Evolutionary conservation across 768 basidiomycete species (phyloP).

Genomic region (Amanita exitialis): DNA sequence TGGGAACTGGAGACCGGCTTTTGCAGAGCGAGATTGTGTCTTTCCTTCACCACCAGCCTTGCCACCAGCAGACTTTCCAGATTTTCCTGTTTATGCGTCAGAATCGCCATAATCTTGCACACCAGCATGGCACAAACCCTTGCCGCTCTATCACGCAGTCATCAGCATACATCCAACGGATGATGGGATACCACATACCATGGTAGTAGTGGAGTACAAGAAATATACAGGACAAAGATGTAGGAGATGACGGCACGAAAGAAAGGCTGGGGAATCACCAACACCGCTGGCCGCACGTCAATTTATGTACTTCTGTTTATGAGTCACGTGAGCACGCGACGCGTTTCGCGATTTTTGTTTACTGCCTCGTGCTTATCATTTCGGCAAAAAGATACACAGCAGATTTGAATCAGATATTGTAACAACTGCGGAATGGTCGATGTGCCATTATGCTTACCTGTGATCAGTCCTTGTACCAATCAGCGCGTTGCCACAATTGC

Average conservation of each 20-base stretch:
- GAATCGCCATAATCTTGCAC: not conserved
- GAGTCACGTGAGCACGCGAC: conserved; percentile 19
- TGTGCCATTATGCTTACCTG: too few relatives aligned
- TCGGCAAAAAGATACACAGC: too few relatives aligned
- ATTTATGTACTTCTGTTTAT: conserved; percentile 25
- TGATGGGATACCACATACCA: conserved; percentile 13
- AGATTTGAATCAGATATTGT: too few relatives aligned
- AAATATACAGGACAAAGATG: conserved; percentile 10
- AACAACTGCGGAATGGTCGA: too few relatives aligned
- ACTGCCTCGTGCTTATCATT: not conserved
- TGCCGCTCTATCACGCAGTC: conserved; percentile 22
- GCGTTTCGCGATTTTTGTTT: conserved; percentile 3
- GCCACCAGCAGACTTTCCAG: conserved; percentile 66
- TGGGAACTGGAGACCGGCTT: conserved; percentile 77
- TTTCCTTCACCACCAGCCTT: conserved; percentile 46
- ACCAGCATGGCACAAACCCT: conserved; percentile 17
- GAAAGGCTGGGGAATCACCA: conserved; percentile 24
- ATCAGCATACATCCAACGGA: not conserved
- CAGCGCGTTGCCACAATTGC: too few relatives aligned
- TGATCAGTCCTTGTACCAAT: too few relatives aligned
- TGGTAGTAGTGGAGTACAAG: conserved; percentile 14
- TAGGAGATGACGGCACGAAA: conserved; percentile 25
- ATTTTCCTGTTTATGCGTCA: conserved; percentile 24
- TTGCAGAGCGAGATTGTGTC: conserved; percentile 61
- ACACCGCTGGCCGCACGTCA: conserved; percentile 25